phyloP scores from a whole-genome alignment of 108 stramenopile genomes.

The Skeletonema marinoi region DNA sequence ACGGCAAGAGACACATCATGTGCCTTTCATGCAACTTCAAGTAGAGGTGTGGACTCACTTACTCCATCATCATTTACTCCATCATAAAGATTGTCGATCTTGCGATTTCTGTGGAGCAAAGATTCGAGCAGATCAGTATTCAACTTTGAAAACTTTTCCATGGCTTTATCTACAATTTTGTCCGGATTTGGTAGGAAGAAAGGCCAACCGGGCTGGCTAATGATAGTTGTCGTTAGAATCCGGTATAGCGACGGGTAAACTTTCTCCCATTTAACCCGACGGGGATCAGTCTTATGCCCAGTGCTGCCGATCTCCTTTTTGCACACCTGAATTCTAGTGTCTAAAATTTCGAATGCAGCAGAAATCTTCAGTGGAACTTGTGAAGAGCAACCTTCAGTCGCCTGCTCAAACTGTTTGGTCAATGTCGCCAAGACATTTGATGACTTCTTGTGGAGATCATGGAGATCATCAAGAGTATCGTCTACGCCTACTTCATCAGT shows the following conservation, averaged over 20 bases:
- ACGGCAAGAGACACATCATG: neutral
- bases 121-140: neutral
- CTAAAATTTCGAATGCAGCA: neutral
- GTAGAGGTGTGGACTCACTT: neutral
- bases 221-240: neutral
- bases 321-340: neutral
- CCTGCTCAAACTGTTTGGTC: slow-evolving; percentile 2
- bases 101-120: neutral
- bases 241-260: neutral
- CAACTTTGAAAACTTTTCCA: neutral
- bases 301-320: neutral
- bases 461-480: too few relatives aligned
- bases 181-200: neutral
- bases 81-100: neutral
- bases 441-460: neutral
- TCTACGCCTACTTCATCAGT: neutral
- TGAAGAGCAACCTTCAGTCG: neutral
- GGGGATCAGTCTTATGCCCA: neutral
- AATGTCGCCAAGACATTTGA: neutral
- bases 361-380: neutral
- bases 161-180: neutral
- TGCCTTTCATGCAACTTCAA: neutral
- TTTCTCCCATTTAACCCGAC: neutral
- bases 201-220: neutral
- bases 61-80: neutral